Base-by-base conservation (phyloP, 169 alveolate genomes). In the Toxoplasma gondii region DNA sequence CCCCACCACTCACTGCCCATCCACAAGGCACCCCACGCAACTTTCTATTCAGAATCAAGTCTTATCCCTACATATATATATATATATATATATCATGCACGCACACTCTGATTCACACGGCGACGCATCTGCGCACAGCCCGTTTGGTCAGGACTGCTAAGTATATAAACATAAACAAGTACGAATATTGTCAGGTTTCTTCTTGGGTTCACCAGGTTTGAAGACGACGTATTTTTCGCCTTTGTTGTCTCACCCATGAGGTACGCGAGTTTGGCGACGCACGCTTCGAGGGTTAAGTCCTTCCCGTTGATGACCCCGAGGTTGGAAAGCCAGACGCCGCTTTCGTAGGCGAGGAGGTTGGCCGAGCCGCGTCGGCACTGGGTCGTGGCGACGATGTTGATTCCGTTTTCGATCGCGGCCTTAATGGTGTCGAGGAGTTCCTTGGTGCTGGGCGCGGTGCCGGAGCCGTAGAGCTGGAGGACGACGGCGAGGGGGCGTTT, bases 361-460 rank as follows among this genome's bases (percentile, higher is more conserved):
- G 96, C 96, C 45, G 97, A 92, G 31, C 98, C 99, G 54, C 96
- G 94, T 4, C 95, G 94, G 87, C 99, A 98, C 94, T 98, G 98
- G 41, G 98, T 96, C 38, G 97, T 90, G 24, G 97, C 96, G 31
- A 98, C 98, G 39, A 98, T 96, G 7, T 97, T 96, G 88, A 97
- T 94, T 45, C 98, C 98, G 93, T 95, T 93, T 34, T 96, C 96
- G 39, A 96, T 94, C 2, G 98, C 98, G 22, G 54, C 88, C 82
- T 96, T 94, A 12, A 97, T 70, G 36, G 94, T 93, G 0, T 92
- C 88, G 31, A 95, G 53, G 88, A 97, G 95, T 34, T 96, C 97
- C 54, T 82, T 91, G 31, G 94, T 81, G 24, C 94, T 93, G 29
- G 99, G 98, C 29, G 98, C 96, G 54, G 98, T 98, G 29, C 99